Evolutionary conservation across 1,284 basidiomycete genomes (phyloP), one percentile per base, ranked within the genome.

Genomic region (Tilletia setariae): DNA sequence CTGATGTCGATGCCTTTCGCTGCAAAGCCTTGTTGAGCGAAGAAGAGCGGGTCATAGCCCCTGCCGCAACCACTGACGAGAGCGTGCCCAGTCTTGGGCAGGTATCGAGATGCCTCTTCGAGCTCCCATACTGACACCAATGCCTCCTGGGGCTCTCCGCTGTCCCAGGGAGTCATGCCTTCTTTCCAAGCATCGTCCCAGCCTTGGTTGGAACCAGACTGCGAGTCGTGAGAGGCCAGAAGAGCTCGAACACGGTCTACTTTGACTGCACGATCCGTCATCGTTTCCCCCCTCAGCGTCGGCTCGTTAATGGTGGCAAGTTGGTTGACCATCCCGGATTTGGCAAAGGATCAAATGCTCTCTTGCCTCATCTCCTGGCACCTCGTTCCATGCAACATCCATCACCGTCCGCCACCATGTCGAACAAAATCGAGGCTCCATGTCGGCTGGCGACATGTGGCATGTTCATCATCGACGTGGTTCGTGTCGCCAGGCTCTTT

Each of bases 131-230:
- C 53, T 53, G 70, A 69, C 2, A 74, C 62, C 11, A 77, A 70
- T 23, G 74, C 74, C 9, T 73, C 71, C 25, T 77, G 76, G 9
- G 76, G 66, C 46, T 53, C 66, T 4, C 65, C 65, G 19, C 71
- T 66, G 59, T 77, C 76, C 76, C 76, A 77, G 0, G 76, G 76
- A 6, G 74, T 77, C 15, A 69, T 66, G 44, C 63, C 68, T 47
- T 72, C 67, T 32, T 74, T 51, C 76, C 76, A 77, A 11, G 74
- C 74, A 35, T 74, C 47, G 30, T 77, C 73, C 76, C 76, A 77
- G 21, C 49, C 64, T 25, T 49, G 25, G n/a, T 49, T 42, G 7
- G 43, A 28, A 28, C 64, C 64, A 15, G 56, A 61, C 7, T 61
- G 28, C 13, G 16, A 25, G 28, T 61, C 28, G 11, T 40, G 35